These are phyloP conservation scores for Berberis vulgaris DNA, from an alignment of 164 flowering plant genomes.

Conservation along the genomic window DNA sequence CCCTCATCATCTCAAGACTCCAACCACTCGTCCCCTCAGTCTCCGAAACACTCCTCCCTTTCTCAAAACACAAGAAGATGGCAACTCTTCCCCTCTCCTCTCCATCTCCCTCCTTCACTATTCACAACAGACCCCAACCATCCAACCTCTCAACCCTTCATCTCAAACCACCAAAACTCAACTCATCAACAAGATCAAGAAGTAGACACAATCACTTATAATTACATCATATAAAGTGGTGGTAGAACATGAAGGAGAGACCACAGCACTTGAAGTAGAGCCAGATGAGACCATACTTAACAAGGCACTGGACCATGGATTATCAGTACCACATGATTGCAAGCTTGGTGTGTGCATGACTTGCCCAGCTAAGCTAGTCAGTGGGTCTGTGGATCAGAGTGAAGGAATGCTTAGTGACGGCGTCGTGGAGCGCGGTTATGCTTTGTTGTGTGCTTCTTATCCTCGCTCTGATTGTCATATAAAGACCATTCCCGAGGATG, in stretches of 20 bases:
- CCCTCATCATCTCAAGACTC: conserved; percentile 14
- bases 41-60: conserved; percentile 4
- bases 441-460: conserved; percentile 66
- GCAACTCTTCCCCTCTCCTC: conserved; percentile 38
- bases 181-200: neutral
- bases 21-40: conserved; percentile 3
- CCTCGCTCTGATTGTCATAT: conserved; percentile 77
- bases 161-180: conserved; percentile 7
- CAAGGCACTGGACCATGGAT: conserved; percentile 70
- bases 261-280: conserved; percentile 71
- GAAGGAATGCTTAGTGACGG: conserved; percentile 98
- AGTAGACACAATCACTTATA: conserved; percentile 7
- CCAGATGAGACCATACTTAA: conserved; percentile 70
- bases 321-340: conserved; percentile 85
- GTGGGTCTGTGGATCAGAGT: conserved; percentile 84
- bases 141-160: conserved; percentile 16
- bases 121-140: conserved; percentile 17
- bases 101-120: conserved; percentile 31
- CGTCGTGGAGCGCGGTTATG: conserved; percentile 70
- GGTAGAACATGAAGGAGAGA: conserved; percentile 63
- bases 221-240: conserved; percentile 53
- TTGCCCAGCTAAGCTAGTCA: conserved; percentile 72
- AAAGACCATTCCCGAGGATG: conserved; percentile 79
- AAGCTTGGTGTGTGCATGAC: conserved; percentile 99
- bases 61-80: conserved; percentile 16